These are phyloP conservation scores for Aspergillus sp. DNA, from an alignment of 2,329 filamentous ascomycete species.

Conservation along the genomic window DNA sequence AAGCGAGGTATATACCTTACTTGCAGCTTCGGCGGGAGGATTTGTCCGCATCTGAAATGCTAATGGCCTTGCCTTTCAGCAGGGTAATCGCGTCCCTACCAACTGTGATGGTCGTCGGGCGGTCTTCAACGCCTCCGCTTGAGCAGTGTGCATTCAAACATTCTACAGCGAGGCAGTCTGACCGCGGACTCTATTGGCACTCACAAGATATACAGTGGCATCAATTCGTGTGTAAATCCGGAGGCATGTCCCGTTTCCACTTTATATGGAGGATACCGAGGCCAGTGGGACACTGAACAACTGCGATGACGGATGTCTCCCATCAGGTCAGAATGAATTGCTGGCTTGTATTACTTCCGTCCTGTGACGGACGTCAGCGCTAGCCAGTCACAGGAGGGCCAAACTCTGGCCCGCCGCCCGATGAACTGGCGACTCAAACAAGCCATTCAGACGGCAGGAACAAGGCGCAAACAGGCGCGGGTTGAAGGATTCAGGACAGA, in stretches of 20 bases:
- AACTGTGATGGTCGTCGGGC: background rate
- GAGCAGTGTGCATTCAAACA: background rate
- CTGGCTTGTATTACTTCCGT: background rate
- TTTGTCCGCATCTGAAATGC: background rate
- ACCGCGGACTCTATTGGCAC: background rate
- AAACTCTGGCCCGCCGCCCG: background rate
- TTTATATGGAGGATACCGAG: background rate
- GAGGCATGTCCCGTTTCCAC: background rate
- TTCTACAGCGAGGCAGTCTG: background rate
- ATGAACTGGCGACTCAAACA: background rate
- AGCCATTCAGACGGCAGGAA: background rate
- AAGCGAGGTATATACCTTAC: background rate
- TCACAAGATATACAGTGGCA: background rate
- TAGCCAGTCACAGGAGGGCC: background rate
- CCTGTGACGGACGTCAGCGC: background rate
- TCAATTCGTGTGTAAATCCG: background rate
- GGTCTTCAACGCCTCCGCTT: too few relatives aligned
- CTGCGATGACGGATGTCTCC: background rate
- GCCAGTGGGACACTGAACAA: background rate
- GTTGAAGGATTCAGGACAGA: background rate
- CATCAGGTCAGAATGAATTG: background rate
- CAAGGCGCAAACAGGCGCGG: background rate
- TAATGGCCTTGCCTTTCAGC: background rate
- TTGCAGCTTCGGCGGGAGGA: background rate
- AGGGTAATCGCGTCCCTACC: background rate